A percentile compares a stretch with the other conserved stretches of the same genome.
Evolutionary conservation across 306 rosid genomes (phyloP).

Genomic region (Prunus mira): DNA sequence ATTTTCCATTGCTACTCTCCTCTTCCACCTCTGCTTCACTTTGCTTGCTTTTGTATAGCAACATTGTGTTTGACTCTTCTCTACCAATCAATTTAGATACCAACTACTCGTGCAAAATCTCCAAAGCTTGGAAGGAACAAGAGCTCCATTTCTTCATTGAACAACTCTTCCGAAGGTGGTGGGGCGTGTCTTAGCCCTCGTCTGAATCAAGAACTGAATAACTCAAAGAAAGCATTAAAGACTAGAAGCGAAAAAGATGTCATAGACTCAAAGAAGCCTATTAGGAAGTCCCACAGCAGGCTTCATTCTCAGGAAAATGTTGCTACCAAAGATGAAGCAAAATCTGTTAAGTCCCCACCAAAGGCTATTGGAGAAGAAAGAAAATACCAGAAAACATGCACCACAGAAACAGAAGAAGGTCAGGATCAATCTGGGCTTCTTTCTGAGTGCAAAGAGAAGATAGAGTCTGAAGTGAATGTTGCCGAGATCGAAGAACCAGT

Average conservation of each 20-base stretch:
- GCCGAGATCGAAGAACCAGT: slow-evolving; percentile 30
- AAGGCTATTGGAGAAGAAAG: slow-evolving; percentile 24
- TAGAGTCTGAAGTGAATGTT: slow-evolving; percentile 27
- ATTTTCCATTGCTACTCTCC: not conserved
- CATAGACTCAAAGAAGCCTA: slow-evolving; percentile 48
- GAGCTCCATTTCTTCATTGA: slow-evolving; percentile 30
- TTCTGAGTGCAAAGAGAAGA: slow-evolving; percentile 27
- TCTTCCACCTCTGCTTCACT: not conserved
- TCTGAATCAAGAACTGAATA: slow-evolving; percentile 45
- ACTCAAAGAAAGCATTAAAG: slow-evolving; percentile 34
- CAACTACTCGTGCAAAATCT: slow-evolving; percentile 85
- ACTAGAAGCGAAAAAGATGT: slow-evolving; percentile 37
- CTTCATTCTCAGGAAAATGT: slow-evolving; percentile 42
- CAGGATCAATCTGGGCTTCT: slow-evolving; percentile 26
- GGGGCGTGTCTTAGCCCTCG: slow-evolving; percentile 45
- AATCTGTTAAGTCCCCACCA: slow-evolving; percentile 22
- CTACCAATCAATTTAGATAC: slow-evolving; percentile 48
- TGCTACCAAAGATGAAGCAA: slow-evolving; percentile 34
- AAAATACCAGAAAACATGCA: slow-evolving; percentile 33
- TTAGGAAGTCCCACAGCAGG: slow-evolving; percentile 45
- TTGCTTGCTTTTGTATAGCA: not conserved
- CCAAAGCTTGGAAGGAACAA: slow-evolving; percentile 91
- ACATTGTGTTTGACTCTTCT: slow-evolving; percentile 17
- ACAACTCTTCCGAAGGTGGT: slow-evolving; percentile 46
- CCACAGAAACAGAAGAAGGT: slow-evolving; percentile 33